A percentile compares a stretch with the other conserved stretches of the same genome.
phyloP scores from a whole-genome alignment of 2,329 filamentous ascomycete species.

The Lachnellula arida region DNA sequence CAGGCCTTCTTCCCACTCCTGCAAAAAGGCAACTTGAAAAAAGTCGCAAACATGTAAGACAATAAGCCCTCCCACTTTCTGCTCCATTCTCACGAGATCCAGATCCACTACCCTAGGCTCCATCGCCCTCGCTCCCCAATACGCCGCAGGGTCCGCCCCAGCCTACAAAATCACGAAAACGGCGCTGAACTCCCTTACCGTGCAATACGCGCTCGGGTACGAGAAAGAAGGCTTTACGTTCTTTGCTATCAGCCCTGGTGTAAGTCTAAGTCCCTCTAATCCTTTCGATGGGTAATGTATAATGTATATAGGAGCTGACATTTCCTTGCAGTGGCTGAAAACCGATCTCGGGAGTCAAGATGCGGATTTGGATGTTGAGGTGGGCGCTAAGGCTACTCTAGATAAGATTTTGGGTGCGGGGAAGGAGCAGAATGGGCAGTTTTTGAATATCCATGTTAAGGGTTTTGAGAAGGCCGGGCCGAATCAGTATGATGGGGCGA shows the following conservation, averaged over 20 bases:
- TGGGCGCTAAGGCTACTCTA: slow-evolving; percentile 32
- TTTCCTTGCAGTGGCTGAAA: slow-evolving; percentile 35
- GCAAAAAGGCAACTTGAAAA: slow-evolving; percentile 13
- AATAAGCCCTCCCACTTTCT: background rate
- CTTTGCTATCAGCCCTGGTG: slow-evolving; percentile 40
- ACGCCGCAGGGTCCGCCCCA: slow-evolving; percentile 34
- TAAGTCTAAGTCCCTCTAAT: slow-evolving; percentile 33
- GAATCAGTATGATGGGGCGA: slow-evolving; percentile 35
- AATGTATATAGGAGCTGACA: too few species aligned
- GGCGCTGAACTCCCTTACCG: slow-evolving; percentile 43
- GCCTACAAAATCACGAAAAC: slow-evolving; percentile 44
- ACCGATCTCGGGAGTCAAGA: slow-evolving; percentile 38
- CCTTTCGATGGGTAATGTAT: too few species aligned
- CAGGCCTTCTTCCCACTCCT: slow-evolving; percentile 18
- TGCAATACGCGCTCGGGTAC: slow-evolving; percentile 37
- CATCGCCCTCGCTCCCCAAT: slow-evolving; percentile 26
- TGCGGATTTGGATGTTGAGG: slow-evolving; percentile 39
- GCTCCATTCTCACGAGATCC: background rate
- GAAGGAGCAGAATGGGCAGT: slow-evolving; percentile 43
- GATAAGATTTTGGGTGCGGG: slow-evolving; percentile 41
- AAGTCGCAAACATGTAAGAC: slow-evolving; percentile 17
- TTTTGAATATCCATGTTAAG: slow-evolving; percentile 33
- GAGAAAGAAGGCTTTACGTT: slow-evolving; percentile 39
- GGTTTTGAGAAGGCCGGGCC: too few species aligned
- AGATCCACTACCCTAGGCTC: slow-evolving; percentile 10